Evolutionary conservation across 1,284 basidiomycete species (phyloP).

Genomic region (Fomitopsis pinicola): DNA sequence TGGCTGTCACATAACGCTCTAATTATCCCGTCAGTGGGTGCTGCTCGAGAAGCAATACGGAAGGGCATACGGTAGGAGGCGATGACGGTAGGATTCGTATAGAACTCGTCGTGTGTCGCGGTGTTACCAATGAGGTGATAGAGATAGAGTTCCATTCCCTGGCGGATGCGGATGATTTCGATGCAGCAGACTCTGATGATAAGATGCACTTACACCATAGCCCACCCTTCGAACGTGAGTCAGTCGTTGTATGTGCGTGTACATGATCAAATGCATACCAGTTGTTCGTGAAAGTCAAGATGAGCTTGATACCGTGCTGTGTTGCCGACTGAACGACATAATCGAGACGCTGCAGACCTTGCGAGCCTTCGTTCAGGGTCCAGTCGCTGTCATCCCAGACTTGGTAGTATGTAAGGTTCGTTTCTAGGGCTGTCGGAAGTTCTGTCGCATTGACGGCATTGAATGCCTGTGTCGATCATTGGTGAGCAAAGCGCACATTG

Average conservation of each 20-base stretch:
- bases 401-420: conserved; percentile 46
- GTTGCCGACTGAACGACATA: conserved; percentile 55
- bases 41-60: not conserved
- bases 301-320: conserved; percentile 54
- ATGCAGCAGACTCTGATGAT: not conserved
- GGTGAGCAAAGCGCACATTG: not conserved
- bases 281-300: conserved; percentile 68
- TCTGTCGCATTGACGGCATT: conserved; percentile 51
- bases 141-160: conserved; percentile 46
- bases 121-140: conserved; percentile 44
- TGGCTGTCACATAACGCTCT: conserved; percentile 42
- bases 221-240: conserved; percentile 22
- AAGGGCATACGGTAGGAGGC: conserved; percentile 42
- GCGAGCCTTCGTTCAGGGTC: conserved; percentile 54
- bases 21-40: not conserved
- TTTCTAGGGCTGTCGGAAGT: conserved; percentile 49
- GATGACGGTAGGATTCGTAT: conserved; percentile 42
- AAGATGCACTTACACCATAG: conserved; percentile 23
- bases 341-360: conserved; percentile 67
- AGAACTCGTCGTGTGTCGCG: conserved; percentile 50
- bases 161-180: not conserved
- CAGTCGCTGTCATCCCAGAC: conserved; percentile 50
- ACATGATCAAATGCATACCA: conserved; percentile 36
- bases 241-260: not conserved
- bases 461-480: conserved; percentile 34